These are phyloP conservation scores for Chytridium lagenaria DNA, from an alignment of 371 early-diverging fungal species.

Conservation along the genomic window DNA sequence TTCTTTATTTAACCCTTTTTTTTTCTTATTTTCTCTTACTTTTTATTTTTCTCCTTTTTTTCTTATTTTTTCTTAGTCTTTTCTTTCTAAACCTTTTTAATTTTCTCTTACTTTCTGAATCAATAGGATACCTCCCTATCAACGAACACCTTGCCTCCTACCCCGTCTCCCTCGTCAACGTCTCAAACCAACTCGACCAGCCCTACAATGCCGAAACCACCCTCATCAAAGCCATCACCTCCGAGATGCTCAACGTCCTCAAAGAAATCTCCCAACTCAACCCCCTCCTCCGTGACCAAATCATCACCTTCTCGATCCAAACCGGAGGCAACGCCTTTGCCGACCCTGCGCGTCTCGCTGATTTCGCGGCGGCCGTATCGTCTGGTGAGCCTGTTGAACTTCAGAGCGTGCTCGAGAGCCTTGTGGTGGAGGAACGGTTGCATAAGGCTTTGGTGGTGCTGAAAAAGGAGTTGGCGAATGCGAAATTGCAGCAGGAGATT, in stretches of 20 bases:
- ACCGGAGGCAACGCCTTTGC: constrained; percentile 94
- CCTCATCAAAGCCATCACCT: constrained; percentile 90
- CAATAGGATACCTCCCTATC: too few relatives aligned
- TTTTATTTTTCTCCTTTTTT: too few relatives aligned
- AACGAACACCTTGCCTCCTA: constrained; percentile 49
- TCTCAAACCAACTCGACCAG: constrained; percentile 84
- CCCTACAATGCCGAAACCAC: constrained; percentile 84
- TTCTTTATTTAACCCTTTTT: too few relatives aligned
- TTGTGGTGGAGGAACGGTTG: constrained; percentile 88
- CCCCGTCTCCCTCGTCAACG: constrained; percentile 79
- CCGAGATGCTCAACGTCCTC: constrained; percentile 93
- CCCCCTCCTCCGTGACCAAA: constrained; percentile 95
- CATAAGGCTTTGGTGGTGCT: constrained; percentile 89
- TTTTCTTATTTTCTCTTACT: too few relatives aligned
- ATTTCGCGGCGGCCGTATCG: constrained; percentile 95
- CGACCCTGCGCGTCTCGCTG: constrained; percentile 92
- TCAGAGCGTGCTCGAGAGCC: constrained; percentile 87
- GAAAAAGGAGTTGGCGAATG: constrained; percentile 96
- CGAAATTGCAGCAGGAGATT: constrained; percentile 94
- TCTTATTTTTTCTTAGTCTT: too few relatives aligned
- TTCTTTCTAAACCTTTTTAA: too few relatives aligned
- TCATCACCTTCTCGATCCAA: constrained; percentile 94
- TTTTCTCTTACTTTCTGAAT: too few relatives aligned
- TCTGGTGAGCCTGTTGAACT: constrained; percentile 87
- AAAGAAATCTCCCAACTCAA: constrained; percentile 93